These are phyloP conservation scores for Primulina tabacum DNA, from an alignment of 257 asterid genomes.

Conservation along the genomic window DNA sequence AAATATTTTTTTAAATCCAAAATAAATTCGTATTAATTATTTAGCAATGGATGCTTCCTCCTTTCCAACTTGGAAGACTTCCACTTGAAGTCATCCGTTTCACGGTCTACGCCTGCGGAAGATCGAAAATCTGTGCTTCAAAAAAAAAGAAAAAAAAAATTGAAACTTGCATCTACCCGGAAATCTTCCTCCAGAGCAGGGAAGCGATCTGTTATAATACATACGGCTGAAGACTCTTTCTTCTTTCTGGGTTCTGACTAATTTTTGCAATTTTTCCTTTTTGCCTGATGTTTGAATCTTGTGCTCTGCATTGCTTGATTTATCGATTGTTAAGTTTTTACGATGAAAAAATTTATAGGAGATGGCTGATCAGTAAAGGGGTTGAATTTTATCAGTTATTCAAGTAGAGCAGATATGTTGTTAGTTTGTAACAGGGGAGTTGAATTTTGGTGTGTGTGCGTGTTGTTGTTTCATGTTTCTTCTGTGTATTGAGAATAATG, in stretches of 20 bases:
- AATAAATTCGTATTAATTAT: no score
- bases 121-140: not conserved
- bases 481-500: not conserved
- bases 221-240: no score
- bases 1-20: no score
- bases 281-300: not conserved
- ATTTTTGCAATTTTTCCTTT: slow-evolving; percentile 4
- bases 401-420: not conserved
- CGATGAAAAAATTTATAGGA: not conserved
- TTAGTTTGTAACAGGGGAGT: not conserved
- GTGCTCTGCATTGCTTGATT: slow-evolving; percentile 8
- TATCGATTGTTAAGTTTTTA: not conserved
- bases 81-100: no score
- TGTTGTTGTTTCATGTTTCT: not conserved
- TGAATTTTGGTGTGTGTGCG: not conserved
- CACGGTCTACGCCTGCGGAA: not conserved
- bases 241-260: slow-evolving; percentile 9
- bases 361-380: not conserved
- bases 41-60: no score
- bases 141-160: no score
- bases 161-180: not conserved
- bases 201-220: not conserved
- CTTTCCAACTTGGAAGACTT: no score
- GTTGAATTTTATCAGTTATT: not conserved
- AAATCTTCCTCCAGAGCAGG: not conserved